Evolutionary conservation across 169 alveolate species (phyloP), one percentile per base, ranked within the genome.

Genomic region (Plasmodium fragile): DNA sequence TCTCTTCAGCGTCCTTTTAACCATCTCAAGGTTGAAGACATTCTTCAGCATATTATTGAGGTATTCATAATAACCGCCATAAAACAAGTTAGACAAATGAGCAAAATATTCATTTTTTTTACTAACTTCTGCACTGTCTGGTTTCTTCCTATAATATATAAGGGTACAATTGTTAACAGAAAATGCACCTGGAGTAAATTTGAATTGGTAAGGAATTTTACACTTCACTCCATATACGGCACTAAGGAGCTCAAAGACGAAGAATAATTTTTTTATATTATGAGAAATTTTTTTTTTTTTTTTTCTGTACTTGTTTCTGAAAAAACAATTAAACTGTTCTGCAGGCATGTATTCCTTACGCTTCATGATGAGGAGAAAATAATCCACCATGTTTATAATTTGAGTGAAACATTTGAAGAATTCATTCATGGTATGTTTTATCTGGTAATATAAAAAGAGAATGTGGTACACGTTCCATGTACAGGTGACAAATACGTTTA

Each of bases 381-480:
- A 72, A 52, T 85, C 30, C 3, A 52, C 30, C 93, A 85, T 85
- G 25, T 53, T 85, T 45, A 43, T 32, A 7, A 73, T 25, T 30
- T 85, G 84, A 3, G 32, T 53, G 30, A 55, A n/a, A 28, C 93
- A 85, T n/a, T 75, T 73, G 5, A 77, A 2, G 53, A 32, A 85
- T 16, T 73, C n/a, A 25, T 72, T 3, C 34, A 75, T 18, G 43
- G 28, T 55, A 72, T 75, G 4, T 10, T 85, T 85, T 85, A 75
- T 4, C 59, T 85, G 93, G 30, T 75, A 85, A 85, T 85, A 85
- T 8, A 85, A 34, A 30, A 85, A 85, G 18, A 73, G 45, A 73
- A 30, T 8, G 8, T 85, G 87, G n/a, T 85, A 85, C 8, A 72
- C 25, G 25, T 75, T 85, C 78, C 84, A 73, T 2, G 77, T 13